These are phyloP conservation scores for Leccinum longicurvipes DNA, from an alignment of 768 basidiomycete genomes.

Conservation along the genomic window DNA sequence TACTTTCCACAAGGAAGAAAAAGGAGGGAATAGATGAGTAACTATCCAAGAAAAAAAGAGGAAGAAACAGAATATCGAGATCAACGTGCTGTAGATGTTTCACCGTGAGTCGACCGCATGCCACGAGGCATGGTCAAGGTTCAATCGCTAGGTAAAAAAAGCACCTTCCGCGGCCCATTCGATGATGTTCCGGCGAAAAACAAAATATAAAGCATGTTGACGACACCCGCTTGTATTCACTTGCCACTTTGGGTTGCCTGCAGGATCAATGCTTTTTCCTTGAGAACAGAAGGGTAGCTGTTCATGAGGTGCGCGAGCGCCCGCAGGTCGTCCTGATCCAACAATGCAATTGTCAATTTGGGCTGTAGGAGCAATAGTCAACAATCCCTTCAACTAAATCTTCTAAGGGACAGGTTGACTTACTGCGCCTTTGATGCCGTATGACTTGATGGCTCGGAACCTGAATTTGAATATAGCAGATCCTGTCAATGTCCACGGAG, in stretches of 20 bases:
- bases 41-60: constrained; percentile 8
- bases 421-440: constrained; percentile 79
- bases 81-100: background rate
- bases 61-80: background rate
- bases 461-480: constrained; percentile 26
- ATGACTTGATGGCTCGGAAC: constrained; percentile 63
- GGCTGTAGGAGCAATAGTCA: constrained; percentile 43
- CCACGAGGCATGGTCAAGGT: background rate
- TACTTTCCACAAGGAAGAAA: constrained; percentile 8
- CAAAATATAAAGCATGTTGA: background rate
- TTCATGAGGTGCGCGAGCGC: constrained; percentile 84
- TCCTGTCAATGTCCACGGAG: constrained; percentile 15
- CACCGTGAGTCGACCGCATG: background rate
- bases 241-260: constrained; percentile 27
- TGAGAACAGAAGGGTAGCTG: constrained; percentile 77
- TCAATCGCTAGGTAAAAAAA: background rate
- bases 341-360: constrained; percentile 77
- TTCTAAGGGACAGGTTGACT: constrained; percentile 23
- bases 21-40: constrained; percentile 3
- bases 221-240: constrained; percentile 10
- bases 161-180: background rate
- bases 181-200: background rate
- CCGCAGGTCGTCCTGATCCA: constrained; percentile 84
- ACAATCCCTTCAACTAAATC: background rate
- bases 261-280: constrained; percentile 60